Base-by-base conservation (phyloP, 129 eudicot species). In the Flaveria sonorensis region DNA sequence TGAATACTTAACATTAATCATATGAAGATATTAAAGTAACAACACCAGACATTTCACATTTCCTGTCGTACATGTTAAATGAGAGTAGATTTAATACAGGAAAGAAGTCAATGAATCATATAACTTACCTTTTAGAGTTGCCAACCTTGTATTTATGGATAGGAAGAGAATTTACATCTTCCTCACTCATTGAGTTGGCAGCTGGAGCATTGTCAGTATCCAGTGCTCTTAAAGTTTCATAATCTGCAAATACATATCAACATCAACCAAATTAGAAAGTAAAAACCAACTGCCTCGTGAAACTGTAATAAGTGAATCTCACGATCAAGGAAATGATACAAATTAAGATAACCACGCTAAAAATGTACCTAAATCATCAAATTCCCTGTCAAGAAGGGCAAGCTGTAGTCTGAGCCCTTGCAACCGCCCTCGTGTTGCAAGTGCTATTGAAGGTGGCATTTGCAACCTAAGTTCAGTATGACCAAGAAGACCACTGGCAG, bases 361-460 rank as follows among this genome's bases (percentile, higher is more conserved):
- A 36, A 30, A 7, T 21, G 70, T 81, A 93, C 98, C 98, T 81
- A 93, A 72, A 83, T 93, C 98, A 79, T 93, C 98, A 70, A 93
- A 93, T 83, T 93, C 98, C 73, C 98, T 82, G 52, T 93, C 97
- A 78, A 93, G 96, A 81, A 93, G 98, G 10, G 98, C 98, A 76
- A 93, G 98, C 77, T 93, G 98, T 42, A 93, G 90, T 53, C 98
- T 84, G 26, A 93, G 97, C 42, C 98, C 97, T 77, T 87, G 98
- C 79, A 93, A 74, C 26, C 97, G 82, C 23, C 98, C 98, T 60
- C 98, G 77, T 39, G 96, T 86, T 66, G 98, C 95, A 82, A 93
- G 89, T 10, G 98, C 88, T 43, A 90, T 90, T 7, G 97, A 90
- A 40, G 97, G 96, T 50, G 98, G 97, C 97, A 93, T 90, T 70